A percentile compares a stretch with the other conserved stretches of the same genome.
Conservation (phyloP, 371 early-diverging fungal species). For the Nematocida minor region DNA sequence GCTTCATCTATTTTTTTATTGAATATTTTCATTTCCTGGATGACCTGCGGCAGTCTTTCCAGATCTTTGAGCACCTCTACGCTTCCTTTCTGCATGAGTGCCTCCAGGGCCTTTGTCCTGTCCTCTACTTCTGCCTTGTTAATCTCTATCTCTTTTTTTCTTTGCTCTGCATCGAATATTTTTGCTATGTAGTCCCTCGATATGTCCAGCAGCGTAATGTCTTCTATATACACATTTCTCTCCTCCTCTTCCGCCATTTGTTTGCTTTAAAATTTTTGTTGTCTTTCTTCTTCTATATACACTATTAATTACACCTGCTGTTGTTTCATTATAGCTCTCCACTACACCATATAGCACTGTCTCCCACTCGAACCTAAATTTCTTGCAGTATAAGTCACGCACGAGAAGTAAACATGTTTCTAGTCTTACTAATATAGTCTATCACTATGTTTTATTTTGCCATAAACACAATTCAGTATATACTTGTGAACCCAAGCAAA, state of each 20-base stretch:
- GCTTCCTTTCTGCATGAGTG: not conserved
- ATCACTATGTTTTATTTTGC: no score
- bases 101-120: constrained; percentile 20
- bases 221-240: not conserved
- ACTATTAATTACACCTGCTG: no score
- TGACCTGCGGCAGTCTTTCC: constrained; percentile 1
- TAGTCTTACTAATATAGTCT: no score
- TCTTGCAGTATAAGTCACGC: no score
- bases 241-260: not conserved
- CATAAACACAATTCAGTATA: no score
- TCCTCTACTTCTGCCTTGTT: not conserved
- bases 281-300: not conserved
- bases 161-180: constrained; percentile 1
- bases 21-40: constrained; percentile 13
- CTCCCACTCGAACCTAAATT: no score
- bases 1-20: constrained; percentile 38
- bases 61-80: constrained; percentile 31
- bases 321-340: no score
- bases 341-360: no score
- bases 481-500: no score
- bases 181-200: not conserved
- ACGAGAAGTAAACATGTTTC: no score
- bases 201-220: not conserved
- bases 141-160: constrained; percentile 26
- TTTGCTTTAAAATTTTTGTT: constrained; percentile 2